These are phyloP conservation scores for Lentinus tigrinus DNA, from an alignment of 768 basidiomycete genomes.

Conservation along the genomic window DNA sequence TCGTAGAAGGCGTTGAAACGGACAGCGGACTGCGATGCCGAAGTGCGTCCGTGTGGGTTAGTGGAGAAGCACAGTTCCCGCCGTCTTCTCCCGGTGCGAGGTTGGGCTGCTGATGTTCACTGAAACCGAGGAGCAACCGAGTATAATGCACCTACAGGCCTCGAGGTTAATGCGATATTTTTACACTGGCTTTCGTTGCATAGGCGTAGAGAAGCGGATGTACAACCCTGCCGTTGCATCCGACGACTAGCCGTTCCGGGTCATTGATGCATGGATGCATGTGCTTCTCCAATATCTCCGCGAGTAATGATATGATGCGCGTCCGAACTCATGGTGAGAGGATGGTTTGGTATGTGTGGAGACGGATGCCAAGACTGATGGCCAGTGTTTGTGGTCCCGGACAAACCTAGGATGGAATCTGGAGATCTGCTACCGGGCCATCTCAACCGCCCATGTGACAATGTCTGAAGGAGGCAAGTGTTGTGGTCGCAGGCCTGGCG, in stretches of 20 bases:
- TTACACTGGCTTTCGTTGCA: neutral
- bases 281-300: neutral
- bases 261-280: neutral
- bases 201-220: neutral
- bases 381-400: no score
- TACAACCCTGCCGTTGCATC: neutral
- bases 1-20: slow-evolving; percentile 9
- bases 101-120: slow-evolving; percentile 5
- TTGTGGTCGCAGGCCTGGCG: neutral
- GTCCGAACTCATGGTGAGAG: no score
- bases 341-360: no score
- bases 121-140: slow-evolving; percentile 8
- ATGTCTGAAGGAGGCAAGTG: neutral
- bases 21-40: neutral
- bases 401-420: neutral
- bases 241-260: slow-evolving; percentile 5
- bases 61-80: neutral
- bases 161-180: neutral
- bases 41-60: slow-evolving; percentile 2
- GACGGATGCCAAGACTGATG: no score
- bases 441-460: neutral
- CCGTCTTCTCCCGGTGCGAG: neutral
- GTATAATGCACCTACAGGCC: neutral
- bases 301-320: neutral
- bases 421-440: neutral